phyloP scores from a whole-genome alignment of 176 grass and related monocot genomes.

The Tillandsia fasciculata region DNA sequence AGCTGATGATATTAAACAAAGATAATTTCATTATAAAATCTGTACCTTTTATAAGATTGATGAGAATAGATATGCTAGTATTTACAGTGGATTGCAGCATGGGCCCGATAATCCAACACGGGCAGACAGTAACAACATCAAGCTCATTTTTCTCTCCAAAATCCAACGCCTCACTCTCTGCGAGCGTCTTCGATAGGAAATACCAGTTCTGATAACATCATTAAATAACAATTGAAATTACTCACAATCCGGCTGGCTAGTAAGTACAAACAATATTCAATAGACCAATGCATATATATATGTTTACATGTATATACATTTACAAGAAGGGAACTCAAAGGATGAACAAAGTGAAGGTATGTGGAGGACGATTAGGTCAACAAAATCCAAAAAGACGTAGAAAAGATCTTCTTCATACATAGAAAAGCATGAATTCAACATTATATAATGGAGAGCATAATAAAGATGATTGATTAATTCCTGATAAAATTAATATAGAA shows the following conservation, averaged over 20 bases:
- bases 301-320: no score
- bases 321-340: no score
- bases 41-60: constrained; percentile 36
- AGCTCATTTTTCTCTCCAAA: constrained; percentile 34
- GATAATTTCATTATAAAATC: background rate
- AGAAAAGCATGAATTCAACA: no score
- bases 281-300: background rate
- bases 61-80: constrained; percentile 24
- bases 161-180: constrained; percentile 35
- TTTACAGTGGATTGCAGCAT: constrained; percentile 36
- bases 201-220: constrained; percentile 49
- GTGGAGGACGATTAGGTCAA: no score
- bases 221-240: background rate
- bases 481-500: no score
- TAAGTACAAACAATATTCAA: background rate
- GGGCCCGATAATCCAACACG: constrained; percentile 27
- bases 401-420: no score
- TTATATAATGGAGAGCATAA: no score
- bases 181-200: constrained; percentile 39
- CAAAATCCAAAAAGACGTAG: no score
- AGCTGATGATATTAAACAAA: background rate
- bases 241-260: background rate
- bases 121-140: constrained; percentile 35
- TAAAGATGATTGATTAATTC: no score
- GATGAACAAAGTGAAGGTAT: no score